Evolutionary conservation across 208 protist species (phyloP), one percentile per base, ranked within the genome.

Genomic region (Kentomonas sorsogonicus): DNA sequence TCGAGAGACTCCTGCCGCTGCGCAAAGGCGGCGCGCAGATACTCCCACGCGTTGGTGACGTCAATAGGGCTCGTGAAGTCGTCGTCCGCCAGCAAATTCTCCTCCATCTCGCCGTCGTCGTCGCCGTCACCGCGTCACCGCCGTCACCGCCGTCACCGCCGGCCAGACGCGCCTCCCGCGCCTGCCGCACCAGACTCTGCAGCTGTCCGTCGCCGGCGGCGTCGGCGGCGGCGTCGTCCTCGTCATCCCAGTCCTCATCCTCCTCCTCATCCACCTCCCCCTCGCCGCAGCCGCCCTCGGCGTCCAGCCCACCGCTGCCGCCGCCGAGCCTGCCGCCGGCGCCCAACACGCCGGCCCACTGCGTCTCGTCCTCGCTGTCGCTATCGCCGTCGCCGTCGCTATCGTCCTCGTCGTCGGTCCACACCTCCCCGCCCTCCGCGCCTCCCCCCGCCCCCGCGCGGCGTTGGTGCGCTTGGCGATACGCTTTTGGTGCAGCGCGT

Each of bases 161-260:
- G 27, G 13, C 27, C 33, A 57, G 44, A 27, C 79, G 77, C 39
- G 72, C 61, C 25, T 55, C 50, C 54, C 77, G 67, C 0, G 80
- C 71, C 50, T 82, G 64, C 27, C 31, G 54, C 33, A 87, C 20
- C 45, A 87, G 67, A 9, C 58, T 53, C 43, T 77, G 53, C 10
- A 85, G 51, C 6, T 65, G 51, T 11, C 54, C 65, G 45, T 72
- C 60, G 6, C 62, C 46, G 6, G 36, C 20, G 9, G 22, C 60
- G 44, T 4, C 66, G 50, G n/a, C 60, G 48, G 26, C 73, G 27
- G 34, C 48, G 25, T 71, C 76, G 23, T 79, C 65, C 0, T 67
- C 72, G 2, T 67, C 63, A 25, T 70, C 66, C 60, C 16, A 61
- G 3, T 33, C 62, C 13, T 43, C 58, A 10, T 60, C 66, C 16